Evolutionary conservation across 371 early-diverging fungal genomes (phyloP), one percentile per base, ranked within the genome.

Genomic region (Circinella umbellata): DNA sequence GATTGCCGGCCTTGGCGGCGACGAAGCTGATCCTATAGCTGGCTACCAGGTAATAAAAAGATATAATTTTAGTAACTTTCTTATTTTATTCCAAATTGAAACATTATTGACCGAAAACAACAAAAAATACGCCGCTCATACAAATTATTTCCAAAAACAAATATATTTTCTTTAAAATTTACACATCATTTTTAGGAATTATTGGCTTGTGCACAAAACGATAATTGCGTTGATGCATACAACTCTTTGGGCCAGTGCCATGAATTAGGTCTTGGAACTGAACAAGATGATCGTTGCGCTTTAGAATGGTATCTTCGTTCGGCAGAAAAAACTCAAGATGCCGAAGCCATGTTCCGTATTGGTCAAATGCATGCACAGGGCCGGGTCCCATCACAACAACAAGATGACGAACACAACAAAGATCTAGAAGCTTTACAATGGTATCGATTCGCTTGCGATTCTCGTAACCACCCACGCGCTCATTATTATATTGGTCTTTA

Each of bases 261-360:
- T 70, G 85, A 82, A 68, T 72, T 79, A 59, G 85, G 82, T 2
- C 66, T 80, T 51, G 85, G 85, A 3, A 80, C 77, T 13, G 15
- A 67, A 15, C 80, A 85, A 67, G 75, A 90, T 66, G 79, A 89
- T 42, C 73, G 73, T 18, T 76, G 71, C 49, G 85, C 85, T 13
- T 73, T 77, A 36, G 72, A 78, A 66, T 82, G 81, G 81, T 84
- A 82, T 62, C 63, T 66, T 17, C 70, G 74, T 35, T 76, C 85
- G n/a, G 80, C 81, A 3, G 71, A 76, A 55, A 48, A 59, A 1
- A 78, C 78, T 6, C 75, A 72, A 49, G 84, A 84, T 49, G 68
- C 79, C 27, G 84, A 84, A 62, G 81, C 84, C 34, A 81, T 78
- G 73, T 84, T 77, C 63, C 75, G 80, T 14, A 80, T 84, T 38